These are phyloP conservation scores for Themeda triandra DNA, from an alignment of 176 grass and related monocot genomes.

Conservation along the genomic window DNA sequence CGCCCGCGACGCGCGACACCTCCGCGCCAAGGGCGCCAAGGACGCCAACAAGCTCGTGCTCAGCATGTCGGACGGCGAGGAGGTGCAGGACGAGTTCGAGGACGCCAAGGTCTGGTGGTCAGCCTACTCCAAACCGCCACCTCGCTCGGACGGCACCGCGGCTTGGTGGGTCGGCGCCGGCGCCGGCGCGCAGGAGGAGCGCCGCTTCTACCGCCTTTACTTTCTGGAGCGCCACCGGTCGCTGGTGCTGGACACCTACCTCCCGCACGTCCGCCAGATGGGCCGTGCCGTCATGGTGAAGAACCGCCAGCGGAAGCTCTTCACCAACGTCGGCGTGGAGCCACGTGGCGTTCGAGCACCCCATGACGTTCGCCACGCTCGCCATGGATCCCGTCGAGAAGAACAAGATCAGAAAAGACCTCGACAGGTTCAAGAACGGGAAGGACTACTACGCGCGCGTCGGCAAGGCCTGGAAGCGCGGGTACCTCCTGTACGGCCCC, in stretches of 20 bases:
- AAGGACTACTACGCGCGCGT: conserved; percentile 50
- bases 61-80: conserved; percentile 47
- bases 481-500: conserved; percentile 55
- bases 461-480: conserved; percentile 62
- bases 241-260: conserved; percentile 44
- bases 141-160: neutral
- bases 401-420: conserved; percentile 40
- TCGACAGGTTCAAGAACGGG: conserved; percentile 37
- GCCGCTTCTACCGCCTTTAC: conserved; percentile 38
- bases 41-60: conserved; percentile 44
- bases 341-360: conserved; percentile 63
- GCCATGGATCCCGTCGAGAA: conserved; percentile 55
- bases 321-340: conserved; percentile 55
- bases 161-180: neutral
- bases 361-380: conserved; percentile 54
- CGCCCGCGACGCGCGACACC: conserved; percentile 26
- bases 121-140: neutral
- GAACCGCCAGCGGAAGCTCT: conserved; percentile 54
- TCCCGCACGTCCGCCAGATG: conserved; percentile 14
- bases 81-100: conserved; percentile 34
- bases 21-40: conserved; percentile 34
- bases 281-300: conserved; percentile 37
- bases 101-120: conserved; percentile 31
- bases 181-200: conserved; percentile 16
- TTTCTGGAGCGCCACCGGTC: conserved; percentile 45